phyloP scores from a whole-genome alignment of 2,329 filamentous ascomycete species.

The Phoma sp. region DNA sequence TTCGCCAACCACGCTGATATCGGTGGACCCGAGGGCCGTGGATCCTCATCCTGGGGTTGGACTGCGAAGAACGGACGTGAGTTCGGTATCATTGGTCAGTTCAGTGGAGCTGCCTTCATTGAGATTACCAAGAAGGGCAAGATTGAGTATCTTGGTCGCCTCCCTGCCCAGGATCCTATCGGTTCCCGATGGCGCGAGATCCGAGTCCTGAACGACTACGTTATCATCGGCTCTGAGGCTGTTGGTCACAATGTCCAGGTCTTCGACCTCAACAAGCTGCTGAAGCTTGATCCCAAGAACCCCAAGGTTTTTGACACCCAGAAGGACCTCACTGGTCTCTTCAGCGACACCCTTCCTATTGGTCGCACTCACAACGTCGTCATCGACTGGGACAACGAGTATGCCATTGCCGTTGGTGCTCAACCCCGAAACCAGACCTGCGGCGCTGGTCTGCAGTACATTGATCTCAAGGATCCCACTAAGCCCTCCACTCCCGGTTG shows the following conservation, averaged over 20 bases:
- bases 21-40: constrained; percentile 52
- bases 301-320: constrained; percentile 41
- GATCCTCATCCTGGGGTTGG: constrained; percentile 60
- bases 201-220: constrained; percentile 52
- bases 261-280: constrained; percentile 55
- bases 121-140: constrained; percentile 58
- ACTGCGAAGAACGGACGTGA: constrained; percentile 58
- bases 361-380: constrained; percentile 49
- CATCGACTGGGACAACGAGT: constrained; percentile 44
- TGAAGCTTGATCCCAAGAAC: constrained; percentile 38
- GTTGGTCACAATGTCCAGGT: constrained; percentile 61
- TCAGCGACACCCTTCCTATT: constrained; percentile 34
- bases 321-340: constrained; percentile 36
- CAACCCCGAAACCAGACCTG: constrained; percentile 50
- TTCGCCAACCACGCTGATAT: constrained; percentile 62
- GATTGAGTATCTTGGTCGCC: constrained; percentile 58
- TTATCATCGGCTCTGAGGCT: constrained; percentile 50
- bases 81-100: constrained; percentile 60
- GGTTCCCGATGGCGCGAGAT: constrained; percentile 61
- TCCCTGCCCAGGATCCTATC: constrained; percentile 52
- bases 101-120: constrained; percentile 60
- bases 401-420: constrained; percentile 42
- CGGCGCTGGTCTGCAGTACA: constrained; percentile 61
- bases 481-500: constrained; percentile 61
- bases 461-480: constrained; percentile 61